Evolutionary conservation across 495 filamentous ascomycete species (phyloP).

Genomic region (Tuber microsphaerosporum): DNA sequence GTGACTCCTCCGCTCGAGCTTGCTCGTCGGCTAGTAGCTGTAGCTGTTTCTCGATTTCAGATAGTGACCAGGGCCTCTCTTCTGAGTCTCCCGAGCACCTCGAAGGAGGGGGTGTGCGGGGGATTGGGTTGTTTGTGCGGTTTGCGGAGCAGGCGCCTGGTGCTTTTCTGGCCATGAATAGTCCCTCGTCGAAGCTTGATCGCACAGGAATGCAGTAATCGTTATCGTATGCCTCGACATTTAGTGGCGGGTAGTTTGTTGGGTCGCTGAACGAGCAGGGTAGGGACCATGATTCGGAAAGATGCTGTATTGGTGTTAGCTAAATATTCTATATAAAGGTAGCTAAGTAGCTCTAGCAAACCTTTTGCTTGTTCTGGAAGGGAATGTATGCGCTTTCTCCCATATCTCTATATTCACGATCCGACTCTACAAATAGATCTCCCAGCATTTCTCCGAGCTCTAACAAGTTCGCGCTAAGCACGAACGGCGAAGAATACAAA

Average conservation of each 20-base stretch:
- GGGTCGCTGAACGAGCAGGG: conserved; percentile 19
- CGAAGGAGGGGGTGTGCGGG: conserved; percentile 27
- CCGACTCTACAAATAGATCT: conserved; percentile 15
- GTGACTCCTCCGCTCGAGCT: neutral
- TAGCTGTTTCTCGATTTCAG: conserved; percentile 32
- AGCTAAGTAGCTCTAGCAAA: conserved; percentile 7
- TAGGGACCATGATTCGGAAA: conserved; percentile 9
- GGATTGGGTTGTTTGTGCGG: conserved; percentile 5
- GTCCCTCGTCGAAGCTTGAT: conserved; percentile 6
- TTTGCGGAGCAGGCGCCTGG: conserved; percentile 7
- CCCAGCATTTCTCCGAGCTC: conserved; percentile 20
- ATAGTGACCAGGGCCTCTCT: conserved; percentile 31
- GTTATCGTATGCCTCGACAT: neutral
- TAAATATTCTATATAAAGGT: neutral
- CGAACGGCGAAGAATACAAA: conserved; percentile 24
- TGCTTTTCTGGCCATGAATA: neutral
- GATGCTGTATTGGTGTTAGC: conserved; percentile 1
- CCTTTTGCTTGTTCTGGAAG: conserved; percentile 11
- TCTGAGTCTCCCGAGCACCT: conserved; percentile 21
- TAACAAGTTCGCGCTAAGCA: conserved; percentile 12
- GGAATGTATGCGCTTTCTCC: conserved; percentile 12
- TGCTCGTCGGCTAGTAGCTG: conserved; percentile 25
- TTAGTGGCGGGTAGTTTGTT: neutral
- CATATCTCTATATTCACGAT: conserved; percentile 4
- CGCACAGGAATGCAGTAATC: neutral